Evolutionary conservation across 2,329 filamentous ascomycete species (phyloP), one percentile per base, ranked within the genome.

Genomic region (Mycosphaerella arachidis): DNA sequence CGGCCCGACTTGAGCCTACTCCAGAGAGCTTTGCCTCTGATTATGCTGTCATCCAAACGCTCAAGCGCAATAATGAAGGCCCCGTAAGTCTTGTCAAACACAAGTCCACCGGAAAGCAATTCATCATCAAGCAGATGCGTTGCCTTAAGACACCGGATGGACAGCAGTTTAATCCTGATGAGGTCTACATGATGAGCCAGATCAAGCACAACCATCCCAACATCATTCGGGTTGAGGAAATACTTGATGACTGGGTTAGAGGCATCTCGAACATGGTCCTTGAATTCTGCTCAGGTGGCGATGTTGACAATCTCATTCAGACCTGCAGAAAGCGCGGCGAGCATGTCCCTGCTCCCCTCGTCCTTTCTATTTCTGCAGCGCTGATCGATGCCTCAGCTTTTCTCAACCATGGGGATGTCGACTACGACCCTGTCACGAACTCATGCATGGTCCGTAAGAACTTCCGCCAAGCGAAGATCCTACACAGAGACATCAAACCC

Each of bases 401-500:
- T 57, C 24, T 71, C 4, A 70, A 73, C 46, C n/a, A 58, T 13
- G 68, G 70, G 20, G 57, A 63, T 27, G 51, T 48, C 53, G 20
- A 16, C 1, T 60, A 62, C 29, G 52, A 62, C 13, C 12, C 56
- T 6, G 48, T 55, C 3, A 55, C 55, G 10, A 27, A 46, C 16
- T 51, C 13, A 1, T 52, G 46, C 27, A 48, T 61, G 13, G n/a
- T 20, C 6, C 45, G 53, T n/a, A 29, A 54, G n/a, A 12, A 50
- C 29, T 12, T 4, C 13, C 6, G 24, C 9, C 59, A 63, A 6
- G 29, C 37, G 12, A 40, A 54, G 6, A 53, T 68, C 20, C 35
- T 71, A 10, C 66, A 71, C 45, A 51, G 61, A 13, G 70, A 71
- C 56, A 58, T 71, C 37, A 70, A 71, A 46, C 57, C 58, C 0